Evolutionary conservation across 116 monocot species (phyloP).

Genomic region (Zostera marina): DNA sequence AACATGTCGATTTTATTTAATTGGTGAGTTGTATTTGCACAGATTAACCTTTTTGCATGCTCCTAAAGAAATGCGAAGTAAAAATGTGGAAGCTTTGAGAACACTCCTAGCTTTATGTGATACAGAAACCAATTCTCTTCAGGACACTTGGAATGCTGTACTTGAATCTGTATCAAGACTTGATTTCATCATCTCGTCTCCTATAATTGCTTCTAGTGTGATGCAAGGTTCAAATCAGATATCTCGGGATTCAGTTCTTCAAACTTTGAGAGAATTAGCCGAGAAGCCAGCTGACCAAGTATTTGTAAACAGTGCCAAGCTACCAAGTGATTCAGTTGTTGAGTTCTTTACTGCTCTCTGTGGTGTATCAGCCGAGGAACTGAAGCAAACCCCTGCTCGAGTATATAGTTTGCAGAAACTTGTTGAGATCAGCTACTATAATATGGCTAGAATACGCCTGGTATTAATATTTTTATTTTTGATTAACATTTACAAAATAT

Average conservation of each 20-base stretch:
- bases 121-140: slow-evolving; percentile 58
- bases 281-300: slow-evolving; percentile 89
- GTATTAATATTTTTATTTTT: slow-evolving; percentile 18
- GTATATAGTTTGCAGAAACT: slow-evolving; percentile 94
- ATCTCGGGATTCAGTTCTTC: slow-evolving; percentile 79
- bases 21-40: slow-evolving; percentile 8
- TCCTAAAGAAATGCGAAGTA: slow-evolving; percentile 94
- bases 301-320: slow-evolving; percentile 81
- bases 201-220: slow-evolving; percentile 69
- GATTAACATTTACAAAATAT: no score
- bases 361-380: slow-evolving; percentile 90
- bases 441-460: slow-evolving; percentile 93
- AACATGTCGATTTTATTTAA: background rate
- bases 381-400: slow-evolving; percentile 82
- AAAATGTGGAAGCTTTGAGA: slow-evolving; percentile 95
- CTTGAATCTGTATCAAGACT: slow-evolving; percentile 95
- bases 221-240: slow-evolving; percentile 99
- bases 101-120: slow-evolving; percentile 66
- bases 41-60: slow-evolving; percentile 97
- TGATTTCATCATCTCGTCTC: slow-evolving; percentile 77
- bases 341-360: slow-evolving; percentile 96
- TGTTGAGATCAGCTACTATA: slow-evolving; percentile 99
- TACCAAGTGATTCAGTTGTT: slow-evolving; percentile 86
- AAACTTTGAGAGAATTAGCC: slow-evolving; percentile 71
- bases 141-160: slow-evolving; percentile 99